A percentile compares a stretch with the other conserved stretches of the same genome.
phyloP scores from a whole-genome alignment of 2,329 filamentous ascomycete genomes.

The Alternaria arbusti region DNA sequence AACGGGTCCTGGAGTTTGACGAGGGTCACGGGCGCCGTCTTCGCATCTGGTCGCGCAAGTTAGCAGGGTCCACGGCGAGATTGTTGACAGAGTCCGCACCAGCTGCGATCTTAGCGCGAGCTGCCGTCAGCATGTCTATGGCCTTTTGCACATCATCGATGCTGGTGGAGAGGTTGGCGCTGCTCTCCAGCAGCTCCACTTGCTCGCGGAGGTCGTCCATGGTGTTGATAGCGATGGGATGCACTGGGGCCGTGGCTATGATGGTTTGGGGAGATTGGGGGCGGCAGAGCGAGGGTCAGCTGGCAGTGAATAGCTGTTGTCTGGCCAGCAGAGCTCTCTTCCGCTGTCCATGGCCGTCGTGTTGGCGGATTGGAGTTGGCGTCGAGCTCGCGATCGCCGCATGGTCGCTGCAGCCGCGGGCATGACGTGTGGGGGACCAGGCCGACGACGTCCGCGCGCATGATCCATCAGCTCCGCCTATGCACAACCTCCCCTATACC shows the following conservation, averaged over 20 bases:
- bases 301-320: slow-evolving; percentile 9
- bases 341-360: slow-evolving; percentile 32
- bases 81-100: slow-evolving; percentile 50
- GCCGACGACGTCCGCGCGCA: slow-evolving; percentile 3
- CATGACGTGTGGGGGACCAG: slow-evolving; percentile 33
- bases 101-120: slow-evolving; percentile 74
- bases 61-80: slow-evolving; percentile 9
- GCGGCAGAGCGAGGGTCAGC: not conserved
- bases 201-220: slow-evolving; percentile 76
- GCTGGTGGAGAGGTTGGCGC: slow-evolving; percentile 71
- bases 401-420: slow-evolving; percentile 17
- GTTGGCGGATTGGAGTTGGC: slow-evolving; percentile 16
- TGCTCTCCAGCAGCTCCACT: slow-evolving; percentile 73
- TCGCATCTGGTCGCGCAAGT: slow-evolving; percentile 61
- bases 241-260: slow-evolving; percentile 7
- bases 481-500: not conserved
- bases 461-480: not conserved
- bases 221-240: slow-evolving; percentile 16
- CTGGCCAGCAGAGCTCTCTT: slow-evolving; percentile 25
- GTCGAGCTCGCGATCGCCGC: slow-evolving; percentile 16
- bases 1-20: slow-evolving; percentile 86
- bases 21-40: slow-evolving; percentile 74
- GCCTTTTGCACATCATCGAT: slow-evolving; percentile 83
- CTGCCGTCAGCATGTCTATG: slow-evolving; percentile 76
- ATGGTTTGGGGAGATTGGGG: not conserved